Base-by-base conservation (phyloP, 768 basidiomycete species). In the Amanita rubescens region DNA sequence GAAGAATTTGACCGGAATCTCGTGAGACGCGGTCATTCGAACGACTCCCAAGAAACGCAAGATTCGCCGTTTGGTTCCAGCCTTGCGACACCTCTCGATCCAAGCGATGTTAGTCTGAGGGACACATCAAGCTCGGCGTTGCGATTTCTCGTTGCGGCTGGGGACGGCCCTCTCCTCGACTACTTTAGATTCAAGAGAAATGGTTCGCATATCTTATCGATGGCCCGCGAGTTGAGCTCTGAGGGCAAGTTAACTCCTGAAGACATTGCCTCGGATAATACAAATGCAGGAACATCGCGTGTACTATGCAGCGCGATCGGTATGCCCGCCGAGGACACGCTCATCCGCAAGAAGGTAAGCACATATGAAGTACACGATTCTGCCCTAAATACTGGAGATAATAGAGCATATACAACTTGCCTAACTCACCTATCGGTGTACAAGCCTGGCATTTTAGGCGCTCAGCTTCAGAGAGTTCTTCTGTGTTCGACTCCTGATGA, bases 51-150 rank as follows among this genome's bases (percentile, higher is more conserved):
- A n/a, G n/a, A n/a, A n/a, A n/a, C n/a, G n/a, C n/a, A n/a, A n/a
- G n/a, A n/a, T n/a, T n/a, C n/a, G n/a, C n/a, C n/a, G n/a, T n/a
- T n/a, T n/a, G n/a, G n/a, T n/a, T 75, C 74, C 6, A 65, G 61
- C 33, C 62, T 76, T 1, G 69, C 69, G 20, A 76, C 75, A 25
- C 75, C 75, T 11, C 64, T 64, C 4, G 73, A 75, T 42, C 3
- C n/a, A 7, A 32, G 43, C n/a, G 50, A 51, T n/a, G n/a, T n/a
- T n/a, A n/a, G n/a, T n/a, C n/a, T n/a, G n/a, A n/a, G n/a, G n/a
- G n/a, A n/a, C n/a, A 22, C 11, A 55, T 41, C 56, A 54, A 35
- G 44, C 56, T 44, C 25, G 7, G 20, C 30, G 35, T 47, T 37
- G 15, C 35, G 41, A n/a, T 42, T 49, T 30, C 45, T 48, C n/a